These are phyloP conservation scores for barley (Hordeum vulgare) DNA, from an alignment of 176 grass and related monocot species.

Conservation along the genomic window MorexV3_pseudomolecules_assembly NC_058522.1:554103765-554104264, in stretches of 20 bases:
- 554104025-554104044: background rate
- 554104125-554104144: background rate
- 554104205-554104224: no score
- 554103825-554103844: background rate
- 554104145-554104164: background rate
- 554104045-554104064: no score
- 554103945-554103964: background rate
- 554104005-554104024: background rate
- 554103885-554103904: background rate
- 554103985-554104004: no score
- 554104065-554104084: no score
- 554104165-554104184: background rate
- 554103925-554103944: background rate
- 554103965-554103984: background rate
- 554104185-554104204: no score
- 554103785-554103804: background rate
- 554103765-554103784: constrained; percentile 1
- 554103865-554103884: background rate
- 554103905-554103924: background rate
- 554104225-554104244: no score
- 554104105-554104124: constrained; percentile 1
- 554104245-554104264: no score
- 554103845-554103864: background rate
- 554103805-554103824: background rate
- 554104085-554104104: background rate